phyloP scores from a whole-genome alignment of 148 eudicot genomes.

The Camellia lanceoleosa region DNA sequence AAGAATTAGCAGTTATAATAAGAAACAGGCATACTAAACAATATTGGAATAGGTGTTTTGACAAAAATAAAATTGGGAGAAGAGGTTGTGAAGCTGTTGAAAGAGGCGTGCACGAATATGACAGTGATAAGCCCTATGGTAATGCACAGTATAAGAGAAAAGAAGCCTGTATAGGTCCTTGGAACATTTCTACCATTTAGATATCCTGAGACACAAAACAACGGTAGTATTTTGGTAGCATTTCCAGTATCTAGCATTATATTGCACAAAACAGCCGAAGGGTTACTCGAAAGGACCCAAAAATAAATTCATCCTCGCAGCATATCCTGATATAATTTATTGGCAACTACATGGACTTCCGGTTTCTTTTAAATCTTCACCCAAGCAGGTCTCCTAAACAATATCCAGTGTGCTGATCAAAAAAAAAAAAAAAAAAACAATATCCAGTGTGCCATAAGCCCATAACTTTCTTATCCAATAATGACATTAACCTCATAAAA shows the following conservation, averaged over 20 bases:
- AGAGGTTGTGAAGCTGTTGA: neutral
- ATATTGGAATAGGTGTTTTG: neutral
- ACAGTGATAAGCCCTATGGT: neutral
- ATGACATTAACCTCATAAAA: neutral
- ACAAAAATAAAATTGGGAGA: neutral
- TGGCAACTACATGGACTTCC: neutral
- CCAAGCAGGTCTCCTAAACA: neutral
- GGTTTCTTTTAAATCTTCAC: neutral
- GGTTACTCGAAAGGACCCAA: too few species aligned
- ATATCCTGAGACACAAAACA: neutral
- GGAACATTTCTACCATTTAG: neutral
- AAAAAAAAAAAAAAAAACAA: too few species aligned
- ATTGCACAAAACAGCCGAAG: neutral
- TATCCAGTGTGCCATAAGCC: neutral
- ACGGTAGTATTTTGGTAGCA: neutral
- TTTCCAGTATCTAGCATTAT: neutral
- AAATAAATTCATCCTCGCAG: neutral
- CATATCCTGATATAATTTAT: neutral
- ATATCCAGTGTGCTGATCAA: neutral
- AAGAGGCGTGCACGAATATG: too few species aligned
- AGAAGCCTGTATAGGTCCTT: neutral
- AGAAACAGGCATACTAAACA: neutral
- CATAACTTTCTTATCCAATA: neutral
- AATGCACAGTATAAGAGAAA: neutral
- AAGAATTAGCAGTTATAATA: neutral